Evolutionary conservation across 208 protist genomes (phyloP).

Genomic region (Novymonas esmeraldas): DNA sequence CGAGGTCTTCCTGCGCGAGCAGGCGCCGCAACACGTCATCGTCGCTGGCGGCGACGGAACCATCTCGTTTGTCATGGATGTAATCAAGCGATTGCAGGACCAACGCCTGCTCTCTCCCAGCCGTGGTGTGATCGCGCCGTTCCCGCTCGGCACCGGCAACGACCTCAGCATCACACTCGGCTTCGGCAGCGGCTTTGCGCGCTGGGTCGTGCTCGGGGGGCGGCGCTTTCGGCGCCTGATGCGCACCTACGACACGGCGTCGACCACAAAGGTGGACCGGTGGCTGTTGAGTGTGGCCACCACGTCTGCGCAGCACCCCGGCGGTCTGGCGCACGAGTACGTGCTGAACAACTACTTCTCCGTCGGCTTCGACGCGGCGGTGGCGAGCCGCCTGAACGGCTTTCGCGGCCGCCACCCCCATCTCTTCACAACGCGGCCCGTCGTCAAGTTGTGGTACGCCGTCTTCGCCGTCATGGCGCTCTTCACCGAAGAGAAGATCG

Average conservation of each 20-base stretch:
- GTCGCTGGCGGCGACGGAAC: slow-evolving; percentile 72
- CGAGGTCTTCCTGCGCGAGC: slow-evolving; percentile 27
- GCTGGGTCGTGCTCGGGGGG: slow-evolving; percentile 43
- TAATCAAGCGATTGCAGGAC: slow-evolving; percentile 41
- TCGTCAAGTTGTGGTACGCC: slow-evolving; percentile 74
- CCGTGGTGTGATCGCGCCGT: slow-evolving; percentile 41
- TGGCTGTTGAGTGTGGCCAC: slow-evolving; percentile 39
- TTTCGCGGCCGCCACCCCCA: slow-evolving; percentile 41
- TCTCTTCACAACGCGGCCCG: slow-evolving; percentile 42
- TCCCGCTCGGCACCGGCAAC: slow-evolving; percentile 79
- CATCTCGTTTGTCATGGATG: slow-evolving; percentile 53
- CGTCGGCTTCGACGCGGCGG: slow-evolving; percentile 62
- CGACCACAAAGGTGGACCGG: slow-evolving; percentile 37
- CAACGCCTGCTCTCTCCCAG: not conserved
- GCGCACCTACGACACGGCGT: slow-evolving; percentile 21
- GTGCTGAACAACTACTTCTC: slow-evolving; percentile 79
- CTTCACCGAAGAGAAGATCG: slow-evolving; percentile 34
- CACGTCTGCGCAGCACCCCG: not conserved
- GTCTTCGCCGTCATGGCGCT: slow-evolving; percentile 42
- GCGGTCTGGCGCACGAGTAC: slow-evolving; percentile 7
- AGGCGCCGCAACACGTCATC: slow-evolving; percentile 43
- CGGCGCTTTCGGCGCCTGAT: slow-evolving; percentile 39
- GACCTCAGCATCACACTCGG: slow-evolving; percentile 66
- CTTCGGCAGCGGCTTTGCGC: slow-evolving; percentile 59
- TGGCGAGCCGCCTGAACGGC: slow-evolving; percentile 40